Conservation (phyloP, 371 early-diverging fungal genomes). For the Apophysomyces sp. region DNA sequence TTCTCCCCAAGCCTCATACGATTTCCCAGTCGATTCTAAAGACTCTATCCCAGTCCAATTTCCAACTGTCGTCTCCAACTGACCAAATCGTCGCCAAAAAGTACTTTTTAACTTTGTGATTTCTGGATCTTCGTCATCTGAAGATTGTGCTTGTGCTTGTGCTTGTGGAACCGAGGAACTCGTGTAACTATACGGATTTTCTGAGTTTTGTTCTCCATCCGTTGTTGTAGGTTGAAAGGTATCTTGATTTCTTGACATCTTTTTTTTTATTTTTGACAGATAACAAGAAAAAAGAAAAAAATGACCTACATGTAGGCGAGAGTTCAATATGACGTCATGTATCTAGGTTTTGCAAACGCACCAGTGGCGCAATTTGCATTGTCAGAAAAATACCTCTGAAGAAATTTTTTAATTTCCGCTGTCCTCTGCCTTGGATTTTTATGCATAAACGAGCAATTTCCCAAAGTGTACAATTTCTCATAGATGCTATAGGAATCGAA, state of each 20-base stretch:
- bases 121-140: constrained; percentile 21
- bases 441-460: too few species aligned
- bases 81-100: constrained; percentile 35
- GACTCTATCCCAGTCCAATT: constrained; percentile 20
- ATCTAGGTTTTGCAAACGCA: not conserved
- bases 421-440: too few species aligned
- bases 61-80: constrained; percentile 31
- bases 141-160: not conserved
- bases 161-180: not conserved
- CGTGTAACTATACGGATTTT: not conserved
- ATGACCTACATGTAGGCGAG: not conserved
- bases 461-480: too few species aligned
- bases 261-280: not conserved
- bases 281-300: not conserved
- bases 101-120: constrained; percentile 22
- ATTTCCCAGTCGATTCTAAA: constrained; percentile 25
- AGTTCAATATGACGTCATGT: not conserved
- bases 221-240: too few species aligned
- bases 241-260: not conserved
- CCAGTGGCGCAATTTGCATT: too few species aligned
- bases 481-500: too few species aligned
- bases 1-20: constrained; percentile 27
- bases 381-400: too few species aligned
- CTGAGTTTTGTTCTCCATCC: not conserved
- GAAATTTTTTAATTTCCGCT: too few species aligned